These are phyloP conservation scores for Westerdykella sp. DNA, from an alignment of 2,329 filamentous ascomycete species.

Conservation along the genomic window DNA sequence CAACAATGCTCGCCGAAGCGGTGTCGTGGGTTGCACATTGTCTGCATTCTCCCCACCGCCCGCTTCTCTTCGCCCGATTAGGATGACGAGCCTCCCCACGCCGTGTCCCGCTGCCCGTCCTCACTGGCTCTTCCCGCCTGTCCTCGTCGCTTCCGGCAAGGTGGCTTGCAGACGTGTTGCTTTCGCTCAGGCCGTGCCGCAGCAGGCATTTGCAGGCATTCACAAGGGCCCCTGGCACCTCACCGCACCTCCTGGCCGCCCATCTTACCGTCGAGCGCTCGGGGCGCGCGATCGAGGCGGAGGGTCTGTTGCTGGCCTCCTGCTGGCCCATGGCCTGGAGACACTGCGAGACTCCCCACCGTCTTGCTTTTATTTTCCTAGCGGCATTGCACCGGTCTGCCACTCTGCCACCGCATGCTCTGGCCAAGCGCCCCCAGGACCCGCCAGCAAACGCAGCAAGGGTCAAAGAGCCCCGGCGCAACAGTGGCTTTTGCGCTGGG, in stretches of 20 bases:
- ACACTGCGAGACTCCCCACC: constrained; percentile 16
- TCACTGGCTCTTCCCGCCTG: constrained; percentile 6
- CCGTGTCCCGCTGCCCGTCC: constrained; percentile 2
- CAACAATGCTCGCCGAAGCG: constrained; percentile 18
- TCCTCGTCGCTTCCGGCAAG: constrained; percentile 17
- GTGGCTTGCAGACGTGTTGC: constrained; percentile 12
- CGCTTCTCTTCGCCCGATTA: constrained; percentile 26
- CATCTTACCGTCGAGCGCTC: constrained; percentile 28
- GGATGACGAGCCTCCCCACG: constrained; percentile 16
- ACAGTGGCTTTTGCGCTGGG: constrained; percentile 26
- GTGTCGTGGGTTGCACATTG: constrained; percentile 22
- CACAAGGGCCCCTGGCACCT: constrained; percentile 19
- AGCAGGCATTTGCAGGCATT: constrained; percentile 11
- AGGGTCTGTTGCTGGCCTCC: constrained; percentile 1
- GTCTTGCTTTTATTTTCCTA: constrained; percentile 34
- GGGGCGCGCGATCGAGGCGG: constrained; percentile 37
- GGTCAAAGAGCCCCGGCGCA: constrained; percentile 17
- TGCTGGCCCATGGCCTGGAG: too few species aligned
- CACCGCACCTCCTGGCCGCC: constrained; percentile 30
- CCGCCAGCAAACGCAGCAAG: constrained; percentile 15
- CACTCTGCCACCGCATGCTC: constrained; percentile 31
- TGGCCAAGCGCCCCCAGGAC: constrained; percentile 22
- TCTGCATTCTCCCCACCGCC: constrained; percentile 15
- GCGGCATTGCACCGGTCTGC: constrained; percentile 29
- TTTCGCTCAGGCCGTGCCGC: constrained; percentile 13